These are phyloP conservation scores for Arthromyces matolae DNA, from an alignment of 768 basidiomycete species.

Conservation along the genomic window DNA sequence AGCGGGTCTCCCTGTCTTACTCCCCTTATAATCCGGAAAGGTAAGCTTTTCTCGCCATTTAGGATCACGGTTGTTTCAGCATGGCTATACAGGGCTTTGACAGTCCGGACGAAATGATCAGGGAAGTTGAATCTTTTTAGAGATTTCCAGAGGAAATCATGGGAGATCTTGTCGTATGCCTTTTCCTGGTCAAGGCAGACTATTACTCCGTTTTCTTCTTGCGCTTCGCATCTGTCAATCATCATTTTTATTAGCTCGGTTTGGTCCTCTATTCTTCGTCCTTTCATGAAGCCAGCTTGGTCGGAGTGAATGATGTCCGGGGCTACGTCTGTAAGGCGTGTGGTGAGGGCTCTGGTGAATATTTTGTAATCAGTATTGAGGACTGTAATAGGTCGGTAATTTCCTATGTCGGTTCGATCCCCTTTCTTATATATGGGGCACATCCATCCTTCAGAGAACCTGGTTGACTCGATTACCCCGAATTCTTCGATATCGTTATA, in stretches of 20 bases:
- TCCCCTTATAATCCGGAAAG: constrained; percentile 2
- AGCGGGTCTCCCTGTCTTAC: constrained; percentile 22
- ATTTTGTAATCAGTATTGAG: constrained; percentile 10
- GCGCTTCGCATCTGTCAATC: neutral
- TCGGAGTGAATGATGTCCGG: neutral
- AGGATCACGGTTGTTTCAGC: constrained; percentile 12
- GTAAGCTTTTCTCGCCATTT: constrained; percentile 5
- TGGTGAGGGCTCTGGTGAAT: constrained; percentile 4
- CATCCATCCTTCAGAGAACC: too few species aligned
- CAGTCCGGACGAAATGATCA: constrained; percentile 4
- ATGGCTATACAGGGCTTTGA: constrained; percentile 4
- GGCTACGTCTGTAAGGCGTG: neutral
- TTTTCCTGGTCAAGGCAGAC: constrained; percentile 7
- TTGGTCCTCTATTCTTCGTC: constrained; percentile 5
- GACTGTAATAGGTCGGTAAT: constrained; percentile 1
- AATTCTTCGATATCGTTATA: too few species aligned
- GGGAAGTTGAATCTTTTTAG: too few species aligned
- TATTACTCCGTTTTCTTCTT: neutral
- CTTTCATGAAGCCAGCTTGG: constrained; percentile 9
- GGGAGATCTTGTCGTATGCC: too few species aligned
- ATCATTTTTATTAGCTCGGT: constrained; percentile 2
- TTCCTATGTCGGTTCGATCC: neutral
- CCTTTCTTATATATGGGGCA: too few species aligned
- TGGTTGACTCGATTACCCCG: too few species aligned
- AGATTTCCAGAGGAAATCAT: too few species aligned